Evolutionary conservation across 2,329 filamentous ascomycete genomes (phyloP).

Genomic region (Mycosphaerella arachidis): DNA sequence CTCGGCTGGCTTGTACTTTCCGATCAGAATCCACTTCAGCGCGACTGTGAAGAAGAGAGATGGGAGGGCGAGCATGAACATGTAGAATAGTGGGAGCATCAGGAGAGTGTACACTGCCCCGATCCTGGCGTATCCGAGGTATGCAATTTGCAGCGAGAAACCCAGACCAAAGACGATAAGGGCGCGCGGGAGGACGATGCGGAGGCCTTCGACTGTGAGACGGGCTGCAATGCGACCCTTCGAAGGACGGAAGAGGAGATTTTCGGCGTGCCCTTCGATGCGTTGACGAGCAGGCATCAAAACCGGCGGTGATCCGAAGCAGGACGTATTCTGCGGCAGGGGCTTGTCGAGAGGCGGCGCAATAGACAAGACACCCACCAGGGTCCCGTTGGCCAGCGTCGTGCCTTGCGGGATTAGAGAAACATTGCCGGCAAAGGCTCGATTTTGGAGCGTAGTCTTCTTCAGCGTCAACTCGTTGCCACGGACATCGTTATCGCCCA

Average conservation of each 20-base stretch:
- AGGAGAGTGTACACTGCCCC: constrained; percentile 25
- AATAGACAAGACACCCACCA: constrained; percentile 24
- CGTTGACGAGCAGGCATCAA: constrained; percentile 26
- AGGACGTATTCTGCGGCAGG: constrained; percentile 17
- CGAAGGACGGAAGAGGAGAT: constrained; percentile 22
- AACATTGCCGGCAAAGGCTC: constrained; percentile 23
- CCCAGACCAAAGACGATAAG: constrained; percentile 26
- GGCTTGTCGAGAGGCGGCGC: constrained; percentile 18
- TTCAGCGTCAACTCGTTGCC: constrained; percentile 22
- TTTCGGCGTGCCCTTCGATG: constrained; percentile 20
- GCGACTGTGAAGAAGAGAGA: constrained; percentile 15
- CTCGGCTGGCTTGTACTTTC: constrained; percentile 20
- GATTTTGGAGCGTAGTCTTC: constrained; percentile 22
- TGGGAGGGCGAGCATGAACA: constrained; percentile 24
- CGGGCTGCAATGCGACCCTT: constrained; percentile 20
- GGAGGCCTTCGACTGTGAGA: constrained; percentile 22
- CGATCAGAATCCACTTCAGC: constrained; percentile 25
- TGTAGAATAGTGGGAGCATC: constrained; percentile 25
- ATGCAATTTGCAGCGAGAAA: constrained; percentile 20
- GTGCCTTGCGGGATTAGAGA: constrained; percentile 23
- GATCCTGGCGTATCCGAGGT: constrained; percentile 18
- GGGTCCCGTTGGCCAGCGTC: constrained; percentile 19
- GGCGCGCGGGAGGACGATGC: constrained; percentile 25
- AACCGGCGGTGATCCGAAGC: constrained; percentile 24
- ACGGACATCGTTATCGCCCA: constrained; percentile 19